phyloP scores from a whole-genome alignment of 2,329 filamentous ascomycete genomes.

The Cladosporium sp. region DNA sequence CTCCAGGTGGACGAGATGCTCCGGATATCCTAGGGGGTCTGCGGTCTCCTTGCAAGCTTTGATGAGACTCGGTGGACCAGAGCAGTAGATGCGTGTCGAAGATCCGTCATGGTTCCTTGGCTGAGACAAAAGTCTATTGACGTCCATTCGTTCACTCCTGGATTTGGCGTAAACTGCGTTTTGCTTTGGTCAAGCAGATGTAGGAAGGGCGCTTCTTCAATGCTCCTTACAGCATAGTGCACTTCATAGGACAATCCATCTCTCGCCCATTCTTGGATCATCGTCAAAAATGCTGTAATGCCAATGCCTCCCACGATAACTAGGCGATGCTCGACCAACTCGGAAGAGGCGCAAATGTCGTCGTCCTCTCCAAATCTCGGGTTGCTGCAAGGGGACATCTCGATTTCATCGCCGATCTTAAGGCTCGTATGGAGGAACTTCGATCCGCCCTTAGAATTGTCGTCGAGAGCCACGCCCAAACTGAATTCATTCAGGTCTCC shows the following conservation, averaged over 20 bases:
- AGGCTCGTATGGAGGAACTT: slow-evolving; percentile 57
- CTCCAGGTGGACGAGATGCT: slow-evolving; percentile 62
- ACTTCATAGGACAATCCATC: slow-evolving; percentile 49
- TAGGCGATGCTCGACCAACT: slow-evolving; percentile 56
- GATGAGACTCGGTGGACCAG: slow-evolving; percentile 62
- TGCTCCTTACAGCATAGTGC: slow-evolving; percentile 61
- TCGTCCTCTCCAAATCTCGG: slow-evolving; percentile 5
- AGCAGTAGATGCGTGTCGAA: slow-evolving; percentile 63
- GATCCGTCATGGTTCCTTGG: slow-evolving; percentile 43
- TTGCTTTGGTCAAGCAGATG: slow-evolving; percentile 27
- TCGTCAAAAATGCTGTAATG: slow-evolving; percentile 63
- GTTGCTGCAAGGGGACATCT: slow-evolving; percentile 37
- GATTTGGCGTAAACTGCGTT: background rate
- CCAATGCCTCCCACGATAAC: slow-evolving; percentile 68
- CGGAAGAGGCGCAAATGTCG: slow-evolving; percentile 39
- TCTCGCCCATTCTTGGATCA: slow-evolving; percentile 44
- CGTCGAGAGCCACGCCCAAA: slow-evolving; percentile 61
- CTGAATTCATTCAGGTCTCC: slow-evolving; percentile 55
- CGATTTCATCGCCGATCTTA: slow-evolving; percentile 53
- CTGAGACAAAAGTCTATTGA: background rate
- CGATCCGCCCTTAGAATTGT: slow-evolving; percentile 62
- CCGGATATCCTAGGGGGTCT: slow-evolving; percentile 46
- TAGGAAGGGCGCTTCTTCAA: slow-evolving; percentile 58
- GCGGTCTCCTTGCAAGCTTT: slow-evolving; percentile 49
- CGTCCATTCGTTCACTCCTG: background rate